Percentiles rank a stretch among this genome's conserved stretches.
Evolutionary conservation across 1,139 yeast genomes (phyloP).

Genomic region (Lodderomyces parapsilosis): DNA sequence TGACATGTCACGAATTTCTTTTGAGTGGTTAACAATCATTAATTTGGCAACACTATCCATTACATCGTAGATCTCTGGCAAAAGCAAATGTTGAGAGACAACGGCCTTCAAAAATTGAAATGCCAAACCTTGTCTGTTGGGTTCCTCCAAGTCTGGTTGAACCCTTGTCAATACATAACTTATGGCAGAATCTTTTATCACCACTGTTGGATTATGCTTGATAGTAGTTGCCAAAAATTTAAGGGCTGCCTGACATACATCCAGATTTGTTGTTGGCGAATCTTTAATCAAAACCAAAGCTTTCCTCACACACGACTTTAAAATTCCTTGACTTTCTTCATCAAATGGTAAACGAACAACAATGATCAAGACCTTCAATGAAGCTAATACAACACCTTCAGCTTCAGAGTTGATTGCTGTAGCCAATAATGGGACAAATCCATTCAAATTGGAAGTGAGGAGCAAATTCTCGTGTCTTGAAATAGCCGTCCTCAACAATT

Average conservation of each 20-base stretch:
- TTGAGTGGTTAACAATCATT: constrained; percentile 88
- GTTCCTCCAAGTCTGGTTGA: constrained; percentile 89
- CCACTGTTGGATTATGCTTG: constrained; percentile 64
- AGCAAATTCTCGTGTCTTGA: constrained; percentile 58
- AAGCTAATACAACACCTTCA: constrained; percentile 72
- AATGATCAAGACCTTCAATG: constrained; percentile 62
- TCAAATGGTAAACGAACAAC: constrained; percentile 64
- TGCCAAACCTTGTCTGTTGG: constrained; percentile 84
- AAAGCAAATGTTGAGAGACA: constrained; percentile 66
- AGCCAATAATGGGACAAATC: constrained; percentile 74
- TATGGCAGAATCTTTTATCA: constrained; percentile 68
- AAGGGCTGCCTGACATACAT: constrained; percentile 79
- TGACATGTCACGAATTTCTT: constrained; percentile 81
- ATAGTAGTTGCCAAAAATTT: constrained; percentile 72
- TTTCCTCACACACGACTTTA: constrained; percentile 59
- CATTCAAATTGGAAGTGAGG: constrained; percentile 60
- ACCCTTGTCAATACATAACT: constrained; percentile 75
- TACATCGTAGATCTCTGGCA: constrained; percentile 88
- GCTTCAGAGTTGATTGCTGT: constrained; percentile 63
- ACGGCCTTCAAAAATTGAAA: constrained; percentile 80
- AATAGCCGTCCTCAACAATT: constrained; percentile 70
- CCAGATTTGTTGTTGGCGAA: constrained; percentile 75
- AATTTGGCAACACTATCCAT: constrained; percentile 80
- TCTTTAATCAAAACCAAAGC: constrained; percentile 69
- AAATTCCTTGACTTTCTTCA: constrained; percentile 50